Percentiles rank a stretch among this genome's conserved stretches.
Conservation (phyloP, 176 grass and related monocot genomes). For the Leersia perrieri region DNA sequence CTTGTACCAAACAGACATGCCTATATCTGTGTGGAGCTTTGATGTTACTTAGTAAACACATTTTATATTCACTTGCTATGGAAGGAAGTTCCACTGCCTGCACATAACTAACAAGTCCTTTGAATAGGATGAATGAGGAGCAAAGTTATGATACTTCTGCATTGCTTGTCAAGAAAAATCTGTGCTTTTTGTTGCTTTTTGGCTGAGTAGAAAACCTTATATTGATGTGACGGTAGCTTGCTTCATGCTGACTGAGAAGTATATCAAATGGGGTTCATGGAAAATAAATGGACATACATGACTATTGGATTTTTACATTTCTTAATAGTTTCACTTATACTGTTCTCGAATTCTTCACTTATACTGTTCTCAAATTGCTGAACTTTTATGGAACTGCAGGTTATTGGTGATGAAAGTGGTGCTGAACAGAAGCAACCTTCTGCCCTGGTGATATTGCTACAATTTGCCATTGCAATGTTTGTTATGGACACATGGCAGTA, state of each 20-base stretch:
- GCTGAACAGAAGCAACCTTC: constrained; percentile 47
- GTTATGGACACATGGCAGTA: constrained; percentile 96
- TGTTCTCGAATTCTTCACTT: constrained; percentile 5
- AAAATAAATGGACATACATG: not conserved
- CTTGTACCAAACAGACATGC: too few relatives aligned
- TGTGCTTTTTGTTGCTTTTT: not conserved
- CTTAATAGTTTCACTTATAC: not conserved
- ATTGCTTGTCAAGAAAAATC: not conserved
- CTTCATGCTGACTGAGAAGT: not conserved
- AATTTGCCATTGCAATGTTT: constrained; percentile 65
- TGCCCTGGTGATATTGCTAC: constrained; percentile 39
- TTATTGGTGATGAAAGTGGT: constrained; percentile 66
- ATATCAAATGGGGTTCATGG: not conserved
- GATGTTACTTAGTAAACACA: not conserved
- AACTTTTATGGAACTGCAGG: constrained; percentile 40
- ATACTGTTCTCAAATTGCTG: constrained; percentile 2
- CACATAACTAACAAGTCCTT: not conserved
- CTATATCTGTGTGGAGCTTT: not conserved
- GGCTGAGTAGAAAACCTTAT: not conserved
- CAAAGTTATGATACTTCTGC: not conserved
- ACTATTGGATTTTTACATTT: not conserved
- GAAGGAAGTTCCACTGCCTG: constrained; percentile 26
- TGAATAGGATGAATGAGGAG: not conserved
- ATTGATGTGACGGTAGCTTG: not conserved
- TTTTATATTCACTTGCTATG: not conserved